These are phyloP conservation scores for Backusella luteola DNA, from an alignment of 192 early-diverging fungal species.

Conservation along the genomic window DNA sequence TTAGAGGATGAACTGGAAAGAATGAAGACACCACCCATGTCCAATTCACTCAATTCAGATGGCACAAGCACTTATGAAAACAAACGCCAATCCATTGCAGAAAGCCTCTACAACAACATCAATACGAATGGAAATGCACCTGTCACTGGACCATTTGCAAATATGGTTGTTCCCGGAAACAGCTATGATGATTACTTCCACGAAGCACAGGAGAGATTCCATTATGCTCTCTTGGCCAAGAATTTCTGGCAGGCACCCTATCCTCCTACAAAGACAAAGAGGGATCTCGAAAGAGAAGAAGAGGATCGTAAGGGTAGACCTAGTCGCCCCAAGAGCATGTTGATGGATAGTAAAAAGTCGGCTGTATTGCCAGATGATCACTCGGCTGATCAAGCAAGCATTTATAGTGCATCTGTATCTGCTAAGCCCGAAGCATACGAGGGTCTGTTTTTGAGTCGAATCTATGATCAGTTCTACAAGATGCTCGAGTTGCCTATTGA, in stretches of 20 bases:
- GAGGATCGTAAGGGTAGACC: slow-evolving; percentile 30
- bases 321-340: slow-evolving; percentile 26
- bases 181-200: slow-evolving; percentile 44
- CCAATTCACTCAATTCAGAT: background rate
- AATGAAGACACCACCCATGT: slow-evolving; percentile 33
- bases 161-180: slow-evolving; percentile 33
- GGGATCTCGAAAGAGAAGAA: slow-evolving; percentile 24
- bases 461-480: slow-evolving; percentile 43
- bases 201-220: slow-evolving; percentile 37
- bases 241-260: slow-evolving; percentile 39
- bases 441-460: slow-evolving; percentile 50
- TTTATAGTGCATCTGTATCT: background rate
- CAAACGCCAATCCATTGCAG: background rate
- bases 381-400: slow-evolving; percentile 15
- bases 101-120: background rate
- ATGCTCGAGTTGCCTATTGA: slow-evolving; percentile 53
- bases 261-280: slow-evolving; percentile 31
- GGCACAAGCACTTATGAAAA: background rate
- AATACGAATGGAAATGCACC: background rate
- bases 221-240: slow-evolving; percentile 36
- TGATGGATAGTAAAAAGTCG: background rate
- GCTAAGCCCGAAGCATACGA: slow-evolving; percentile 38
- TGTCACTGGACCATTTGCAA: background rate
- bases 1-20: slow-evolving; percentile 39
- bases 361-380: slow-evolving; percentile 8